These are phyloP conservation scores for Stagonosporopsis cucurbitacearum DNA, from an alignment of 2,329 filamentous ascomycete genomes.

Conservation along the genomic window DNA sequence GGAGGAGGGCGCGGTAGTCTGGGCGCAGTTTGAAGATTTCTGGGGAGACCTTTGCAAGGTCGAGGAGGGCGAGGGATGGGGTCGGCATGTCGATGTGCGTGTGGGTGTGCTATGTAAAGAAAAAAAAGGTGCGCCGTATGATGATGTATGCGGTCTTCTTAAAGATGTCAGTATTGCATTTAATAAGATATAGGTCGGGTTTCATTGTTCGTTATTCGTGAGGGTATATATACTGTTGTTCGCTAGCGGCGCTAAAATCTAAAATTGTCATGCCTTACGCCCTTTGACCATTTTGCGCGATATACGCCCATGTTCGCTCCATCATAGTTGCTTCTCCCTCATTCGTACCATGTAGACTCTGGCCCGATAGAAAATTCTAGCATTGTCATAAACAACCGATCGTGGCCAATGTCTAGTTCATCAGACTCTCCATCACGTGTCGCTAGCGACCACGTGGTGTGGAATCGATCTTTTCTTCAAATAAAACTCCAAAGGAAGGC, in stretches of 20 bases:
- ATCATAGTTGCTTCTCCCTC: neutral
- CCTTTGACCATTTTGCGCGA: neutral
- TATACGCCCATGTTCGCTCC: neutral
- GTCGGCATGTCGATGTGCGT: neutral
- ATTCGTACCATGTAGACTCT: neutral
- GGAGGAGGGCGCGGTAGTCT: conserved; percentile 49
- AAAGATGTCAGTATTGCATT: too few relatives aligned
- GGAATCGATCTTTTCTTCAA: too few relatives aligned
- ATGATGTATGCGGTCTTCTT: too few relatives aligned
- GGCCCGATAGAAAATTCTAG: too few relatives aligned
- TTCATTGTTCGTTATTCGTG: neutral
- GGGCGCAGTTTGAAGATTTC: conserved; percentile 47
- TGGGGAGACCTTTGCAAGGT: conserved; percentile 10
- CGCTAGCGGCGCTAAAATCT: neutral
- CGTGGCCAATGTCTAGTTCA: too few relatives aligned
- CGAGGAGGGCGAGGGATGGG: neutral
- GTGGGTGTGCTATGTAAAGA: neutral
- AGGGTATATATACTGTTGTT: neutral
- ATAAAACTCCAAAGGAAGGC: too few relatives aligned
- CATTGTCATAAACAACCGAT: too few relatives aligned
- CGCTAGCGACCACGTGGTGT: too few relatives aligned
- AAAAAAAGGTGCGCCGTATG: too few relatives aligned
- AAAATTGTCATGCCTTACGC: neutral
- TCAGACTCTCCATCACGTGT: too few relatives aligned
- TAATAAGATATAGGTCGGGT: too few relatives aligned